These are phyloP conservation scores for Madurella mycetomatis DNA, from an alignment of 2,329 filamentous ascomycete genomes.

Conservation along the genomic window DNA sequence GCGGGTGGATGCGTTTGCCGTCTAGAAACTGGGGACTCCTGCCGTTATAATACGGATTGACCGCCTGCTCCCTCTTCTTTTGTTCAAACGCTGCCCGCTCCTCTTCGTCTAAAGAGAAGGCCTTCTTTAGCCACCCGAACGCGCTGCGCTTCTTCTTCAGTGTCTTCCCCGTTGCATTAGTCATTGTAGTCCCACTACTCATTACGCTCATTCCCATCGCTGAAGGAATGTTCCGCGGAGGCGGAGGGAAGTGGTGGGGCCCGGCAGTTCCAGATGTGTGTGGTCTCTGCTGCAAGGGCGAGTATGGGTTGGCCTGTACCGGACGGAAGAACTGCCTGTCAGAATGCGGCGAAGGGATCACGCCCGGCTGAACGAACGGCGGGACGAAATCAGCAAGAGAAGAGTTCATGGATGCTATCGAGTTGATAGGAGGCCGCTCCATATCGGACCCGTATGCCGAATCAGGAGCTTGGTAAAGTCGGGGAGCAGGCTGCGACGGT, in stretches of 20 bases:
- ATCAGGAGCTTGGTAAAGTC: constrained; percentile 38
- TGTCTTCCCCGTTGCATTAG: constrained; percentile 37
- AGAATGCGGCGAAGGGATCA: constrained; percentile 46
- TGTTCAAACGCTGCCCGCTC: constrained; percentile 58
- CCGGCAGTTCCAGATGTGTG: constrained; percentile 46
- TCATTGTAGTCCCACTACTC: constrained; percentile 50
- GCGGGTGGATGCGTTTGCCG: constrained; percentile 43
- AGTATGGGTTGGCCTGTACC: constrained; percentile 59
- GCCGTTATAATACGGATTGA: constrained; percentile 47
- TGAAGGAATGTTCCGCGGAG: constrained; percentile 48
- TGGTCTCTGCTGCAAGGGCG: constrained; percentile 56
- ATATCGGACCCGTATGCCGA: constrained; percentile 47
- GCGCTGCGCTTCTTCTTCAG: constrained; percentile 64
- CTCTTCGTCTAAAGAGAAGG: constrained; percentile 61
- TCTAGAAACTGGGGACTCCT: constrained; percentile 53
- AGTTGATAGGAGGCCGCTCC: constrained; percentile 38
- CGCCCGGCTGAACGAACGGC: constrained; percentile 34
- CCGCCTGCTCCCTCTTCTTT: constrained; percentile 42
- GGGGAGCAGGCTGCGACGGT: constrained; percentile 28
- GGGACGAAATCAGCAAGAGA: constrained; percentile 33
- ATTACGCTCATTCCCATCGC: constrained; percentile 55
- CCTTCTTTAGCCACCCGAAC: constrained; percentile 66
- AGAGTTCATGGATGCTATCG: constrained; percentile 32
- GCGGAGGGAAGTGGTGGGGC: constrained; percentile 29
- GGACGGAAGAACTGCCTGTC: constrained; percentile 58